Evolutionary conservation across 75 land plant genomes (phyloP), one percentile per base, ranked within the genome.

Genomic region (Larix kaempferi): DNA sequence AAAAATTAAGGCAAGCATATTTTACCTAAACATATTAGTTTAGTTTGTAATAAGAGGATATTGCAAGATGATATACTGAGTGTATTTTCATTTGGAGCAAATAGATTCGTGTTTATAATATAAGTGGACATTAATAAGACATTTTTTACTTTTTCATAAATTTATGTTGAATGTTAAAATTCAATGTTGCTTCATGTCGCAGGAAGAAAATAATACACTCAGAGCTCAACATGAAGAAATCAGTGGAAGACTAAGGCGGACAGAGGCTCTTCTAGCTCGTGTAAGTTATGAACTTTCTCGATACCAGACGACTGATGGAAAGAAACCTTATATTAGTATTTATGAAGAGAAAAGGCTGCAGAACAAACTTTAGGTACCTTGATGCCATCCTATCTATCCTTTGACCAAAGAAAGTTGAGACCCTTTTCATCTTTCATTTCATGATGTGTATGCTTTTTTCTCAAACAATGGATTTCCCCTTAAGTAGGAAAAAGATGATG

Each of bases 191-290:
- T 15, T 55, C 26, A 60, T 62, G 19, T 17, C 13, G 73, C 86
- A 96, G 99, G 99, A 97, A 78, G 99, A 97, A 75, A 97, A 97
- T 77, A 87, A 89, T 58, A 6, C 65, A 27, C 77, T 97, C 56
- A 95, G 79, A 80, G 49, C 35, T 44, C 86, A 88, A 75, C 91
- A 89, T 76, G 95, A 95, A 57, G 94, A 93, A 15, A 80, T 95
- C 21, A 57, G 74, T 73, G 75, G 78, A 29, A 93, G 85, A 67
- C 81, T 97, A 16, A 74, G 86, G 69, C 73, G 84, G 22, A 76
- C 89, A 19, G 99, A 97, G 82, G 79, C 77, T 54, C 78, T 84
- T 75, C 88, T 91, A 35, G 84, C 83, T 27, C 91, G 92, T 57
- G 92, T 93, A 13, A 89, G 78, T 73, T 92, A 95, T 54, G 95